Evolutionary conservation across 495 filamentous ascomycete species (phyloP).

Genomic region (Penicillium mononematosum): DNA sequence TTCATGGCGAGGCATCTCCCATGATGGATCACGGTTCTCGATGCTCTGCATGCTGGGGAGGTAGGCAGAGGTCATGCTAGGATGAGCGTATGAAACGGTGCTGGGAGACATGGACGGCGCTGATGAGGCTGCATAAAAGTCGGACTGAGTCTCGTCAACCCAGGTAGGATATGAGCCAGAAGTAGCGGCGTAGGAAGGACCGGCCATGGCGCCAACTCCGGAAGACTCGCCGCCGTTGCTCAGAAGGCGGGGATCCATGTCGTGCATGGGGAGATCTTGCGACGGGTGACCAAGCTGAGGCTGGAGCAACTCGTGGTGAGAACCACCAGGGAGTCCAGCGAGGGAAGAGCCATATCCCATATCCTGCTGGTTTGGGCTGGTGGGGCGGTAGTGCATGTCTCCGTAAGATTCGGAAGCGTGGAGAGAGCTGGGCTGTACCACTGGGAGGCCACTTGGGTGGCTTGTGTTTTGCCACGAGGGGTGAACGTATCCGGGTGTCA

Average conservation of each 20-base stretch:
- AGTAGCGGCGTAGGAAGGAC: not conserved
- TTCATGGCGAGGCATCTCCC: slow-evolving; percentile 9
- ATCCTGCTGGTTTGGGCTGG: slow-evolving; percentile 31
- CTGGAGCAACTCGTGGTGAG: slow-evolving; percentile 54
- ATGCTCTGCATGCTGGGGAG: slow-evolving; percentile 13
- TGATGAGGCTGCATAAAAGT: slow-evolving; percentile 7
- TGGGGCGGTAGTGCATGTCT: slow-evolving; percentile 28
- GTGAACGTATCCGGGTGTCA: slow-evolving; percentile 30
- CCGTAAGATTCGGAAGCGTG: slow-evolving; percentile 29
- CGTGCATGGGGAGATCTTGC: slow-evolving; percentile 22
- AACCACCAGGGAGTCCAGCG: slow-evolving; percentile 53
- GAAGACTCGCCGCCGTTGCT: slow-evolving; percentile 27
- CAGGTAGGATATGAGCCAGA: slow-evolving; percentile 14
- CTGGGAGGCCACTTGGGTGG: slow-evolving; percentile 65
- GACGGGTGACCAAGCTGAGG: slow-evolving; percentile 27
- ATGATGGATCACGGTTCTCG: slow-evolving; percentile 10
- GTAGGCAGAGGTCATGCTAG: not conserved
- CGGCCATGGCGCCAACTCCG: not conserved
- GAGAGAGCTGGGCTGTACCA: slow-evolving; percentile 41
- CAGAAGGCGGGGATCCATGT: slow-evolving; percentile 49
- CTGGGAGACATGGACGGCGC: slow-evolving; percentile 6
- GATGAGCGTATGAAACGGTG: slow-evolving; percentile 9
- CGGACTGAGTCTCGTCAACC: not conserved
- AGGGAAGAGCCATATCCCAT: slow-evolving; percentile 37
- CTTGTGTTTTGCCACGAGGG: slow-evolving; percentile 39